Evolutionary conservation across 768 basidiomycete genomes (phyloP).

Genomic region (Russula sp.): DNA sequence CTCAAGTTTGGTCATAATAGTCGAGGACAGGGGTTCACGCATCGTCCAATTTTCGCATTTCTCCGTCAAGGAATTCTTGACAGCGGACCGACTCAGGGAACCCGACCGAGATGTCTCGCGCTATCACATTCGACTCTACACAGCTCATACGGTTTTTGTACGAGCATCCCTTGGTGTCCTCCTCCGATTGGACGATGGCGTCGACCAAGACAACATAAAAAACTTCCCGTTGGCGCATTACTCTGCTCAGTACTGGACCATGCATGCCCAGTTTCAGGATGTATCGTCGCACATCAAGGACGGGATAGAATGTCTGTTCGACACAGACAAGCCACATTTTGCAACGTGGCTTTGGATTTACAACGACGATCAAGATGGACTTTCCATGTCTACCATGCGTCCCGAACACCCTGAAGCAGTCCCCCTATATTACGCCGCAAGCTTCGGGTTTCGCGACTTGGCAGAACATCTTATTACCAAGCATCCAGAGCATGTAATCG

Average conservation of each 20-base stretch:
- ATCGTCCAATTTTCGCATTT: constrained; percentile 6
- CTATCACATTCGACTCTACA: background rate
- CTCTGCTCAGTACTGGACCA: background rate
- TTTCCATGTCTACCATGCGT: background rate
- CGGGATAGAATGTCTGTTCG: background rate
- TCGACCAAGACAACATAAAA: background rate
- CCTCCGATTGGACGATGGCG: background rate
- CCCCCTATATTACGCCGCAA: background rate
- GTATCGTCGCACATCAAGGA: background rate
- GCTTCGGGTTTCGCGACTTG: background rate
- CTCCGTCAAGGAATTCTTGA: constrained; percentile 1
- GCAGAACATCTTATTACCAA: background rate
- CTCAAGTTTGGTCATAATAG: background rate
- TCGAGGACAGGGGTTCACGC: background rate
- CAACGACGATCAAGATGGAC: background rate
- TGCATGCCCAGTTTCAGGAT: background rate
- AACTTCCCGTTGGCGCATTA: background rate
- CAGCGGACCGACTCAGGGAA: background rate
- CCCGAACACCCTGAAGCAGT: background rate
- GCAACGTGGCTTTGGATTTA: background rate
- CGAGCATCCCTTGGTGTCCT: background rate
- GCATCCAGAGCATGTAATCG: background rate
- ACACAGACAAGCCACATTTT: background rate
- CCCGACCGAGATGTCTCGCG: background rate
- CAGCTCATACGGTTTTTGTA: background rate